These are phyloP conservation scores for Hanseniaspora uvarum DNA, from an alignment of 1,139 yeast species.

Conservation along the genomic window DNA sequence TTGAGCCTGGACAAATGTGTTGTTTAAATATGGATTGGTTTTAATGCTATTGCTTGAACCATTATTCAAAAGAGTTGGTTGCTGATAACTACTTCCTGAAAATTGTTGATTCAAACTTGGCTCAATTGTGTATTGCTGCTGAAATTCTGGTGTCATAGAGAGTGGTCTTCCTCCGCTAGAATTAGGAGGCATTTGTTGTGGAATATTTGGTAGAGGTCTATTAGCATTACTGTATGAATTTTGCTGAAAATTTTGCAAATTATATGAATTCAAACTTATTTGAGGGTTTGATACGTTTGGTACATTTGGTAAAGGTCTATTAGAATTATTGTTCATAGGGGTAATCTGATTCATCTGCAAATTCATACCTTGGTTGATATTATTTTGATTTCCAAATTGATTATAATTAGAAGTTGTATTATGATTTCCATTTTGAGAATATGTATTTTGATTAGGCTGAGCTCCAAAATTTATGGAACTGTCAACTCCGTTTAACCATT, in stretches of 20 bases:
- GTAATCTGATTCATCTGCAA: background rate
- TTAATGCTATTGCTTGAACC: background rate
- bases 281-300: background rate
- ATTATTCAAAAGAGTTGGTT: background rate
- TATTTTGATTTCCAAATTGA: background rate
- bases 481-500: constrained; percentile 16
- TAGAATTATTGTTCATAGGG: background rate
- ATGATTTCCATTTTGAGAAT: background rate
- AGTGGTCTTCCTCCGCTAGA: background rate
- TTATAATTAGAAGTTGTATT: background rate
- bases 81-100: background rate
- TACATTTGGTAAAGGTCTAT: constrained; percentile 1
- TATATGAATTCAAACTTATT: background rate
- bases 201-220: background rate
- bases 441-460: background rate
- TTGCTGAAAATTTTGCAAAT: background rate
- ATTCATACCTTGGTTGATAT: background rate
- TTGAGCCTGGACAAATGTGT: background rate
- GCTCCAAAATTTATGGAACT: constrained; percentile 14
- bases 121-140: background rate
- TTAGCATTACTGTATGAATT: background rate
- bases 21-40: background rate
- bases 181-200: background rate
- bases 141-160: background rate
- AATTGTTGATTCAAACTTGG: background rate